Percentiles rank a stretch among this genome's conserved stretches.
Conservation (phyloP, 768 basidiomycete genomes). For the Agrocybe chaxingu region DNA sequence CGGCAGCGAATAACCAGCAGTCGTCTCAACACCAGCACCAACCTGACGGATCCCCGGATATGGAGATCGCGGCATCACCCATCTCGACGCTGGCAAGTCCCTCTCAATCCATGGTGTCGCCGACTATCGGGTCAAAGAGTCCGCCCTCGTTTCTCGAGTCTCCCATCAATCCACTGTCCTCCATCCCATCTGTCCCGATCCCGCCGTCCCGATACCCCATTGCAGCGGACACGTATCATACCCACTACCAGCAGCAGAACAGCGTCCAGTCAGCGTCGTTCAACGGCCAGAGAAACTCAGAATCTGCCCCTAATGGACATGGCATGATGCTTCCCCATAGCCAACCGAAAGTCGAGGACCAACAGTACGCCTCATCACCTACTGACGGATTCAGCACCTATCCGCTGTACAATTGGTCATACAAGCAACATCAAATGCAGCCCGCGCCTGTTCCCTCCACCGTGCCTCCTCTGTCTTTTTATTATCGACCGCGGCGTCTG, state of each 20-base stretch:
- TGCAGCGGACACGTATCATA: conserved; percentile 64
- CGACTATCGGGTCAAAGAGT: conserved; percentile 40
- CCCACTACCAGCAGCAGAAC: conserved; percentile 45
- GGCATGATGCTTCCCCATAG: conserved; percentile 25
- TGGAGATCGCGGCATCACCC: conserved; percentile 42
- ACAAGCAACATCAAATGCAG: conserved; percentile 55
- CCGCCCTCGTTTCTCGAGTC: conserved; percentile 54
- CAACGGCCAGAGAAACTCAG: conserved; percentile 34
- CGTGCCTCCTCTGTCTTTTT: conserved; percentile 65
- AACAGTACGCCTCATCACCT: conserved; percentile 34
- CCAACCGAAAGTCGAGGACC: conserved; percentile 44
- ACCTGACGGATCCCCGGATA: conserved; percentile 29
- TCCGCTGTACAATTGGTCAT: conserved; percentile 69
- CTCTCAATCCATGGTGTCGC: conserved; percentile 42
- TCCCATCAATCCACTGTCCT: conserved; percentile 34
- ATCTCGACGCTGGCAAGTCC: conserved; percentile 49
- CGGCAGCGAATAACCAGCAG: conserved; percentile 41
- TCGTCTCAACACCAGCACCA: conserved; percentile 15
- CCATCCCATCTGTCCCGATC: conserved; percentile 41
- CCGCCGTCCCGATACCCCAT: conserved; percentile 72
- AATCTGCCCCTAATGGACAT: conserved; percentile 31
- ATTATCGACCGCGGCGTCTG: conserved; percentile 71
- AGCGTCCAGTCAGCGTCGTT: conserved; percentile 35
- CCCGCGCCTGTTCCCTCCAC: conserved; percentile 41
- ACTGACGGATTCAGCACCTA: conserved; percentile 60